Evolutionary conservation across 768 basidiomycete genomes (phyloP).

Genomic region (Mycena epipterygia): DNA sequence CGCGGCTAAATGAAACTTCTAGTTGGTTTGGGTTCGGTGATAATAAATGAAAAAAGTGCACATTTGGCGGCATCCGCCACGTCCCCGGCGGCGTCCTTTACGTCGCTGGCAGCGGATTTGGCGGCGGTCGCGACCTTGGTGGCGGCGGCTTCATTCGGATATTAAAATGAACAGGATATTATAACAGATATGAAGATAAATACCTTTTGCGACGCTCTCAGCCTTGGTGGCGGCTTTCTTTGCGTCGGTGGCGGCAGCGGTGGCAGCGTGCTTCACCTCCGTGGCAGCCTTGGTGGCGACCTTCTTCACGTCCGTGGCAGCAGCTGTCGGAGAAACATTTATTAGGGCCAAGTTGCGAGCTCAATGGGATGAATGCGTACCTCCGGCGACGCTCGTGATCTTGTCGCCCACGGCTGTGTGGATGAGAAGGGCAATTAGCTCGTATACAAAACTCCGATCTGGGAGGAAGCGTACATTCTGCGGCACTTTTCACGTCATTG

Average conservation of each 20-base stretch:
- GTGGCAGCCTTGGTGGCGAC: too few species aligned
- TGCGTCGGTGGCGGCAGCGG: not conserved
- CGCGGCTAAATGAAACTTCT: not conserved
- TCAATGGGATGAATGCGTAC: too few species aligned
- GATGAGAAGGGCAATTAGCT: too few species aligned
- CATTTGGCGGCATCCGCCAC: too few species aligned
- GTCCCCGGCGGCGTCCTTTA: not conserved
- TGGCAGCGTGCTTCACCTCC: not conserved
- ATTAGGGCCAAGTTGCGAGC: too few species aligned
- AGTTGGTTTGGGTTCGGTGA: not conserved
- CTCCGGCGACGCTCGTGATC: not conserved
- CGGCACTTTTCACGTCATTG: not conserved
- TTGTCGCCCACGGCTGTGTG: not conserved
- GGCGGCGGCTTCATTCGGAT: not conserved
- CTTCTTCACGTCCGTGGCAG: too few species aligned
- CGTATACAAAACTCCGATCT: too few species aligned
- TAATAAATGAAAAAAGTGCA: not conserved
- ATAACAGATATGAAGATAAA: not conserved
- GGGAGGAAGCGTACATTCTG: too few species aligned
- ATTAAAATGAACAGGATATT: not conserved
- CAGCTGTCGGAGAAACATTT: not conserved
- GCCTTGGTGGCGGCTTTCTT: constrained; percentile 1
- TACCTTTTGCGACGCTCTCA: not conserved
- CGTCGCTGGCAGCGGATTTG: constrained; percentile 12
- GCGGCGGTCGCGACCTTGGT: constrained; percentile 12